A percentile compares a stretch with the other conserved stretches of the same genome.
These are phyloP conservation scores for Penicillium cataractarum DNA, from an alignment of 495 filamentous ascomycete species.

Conservation along the genomic window DNA sequence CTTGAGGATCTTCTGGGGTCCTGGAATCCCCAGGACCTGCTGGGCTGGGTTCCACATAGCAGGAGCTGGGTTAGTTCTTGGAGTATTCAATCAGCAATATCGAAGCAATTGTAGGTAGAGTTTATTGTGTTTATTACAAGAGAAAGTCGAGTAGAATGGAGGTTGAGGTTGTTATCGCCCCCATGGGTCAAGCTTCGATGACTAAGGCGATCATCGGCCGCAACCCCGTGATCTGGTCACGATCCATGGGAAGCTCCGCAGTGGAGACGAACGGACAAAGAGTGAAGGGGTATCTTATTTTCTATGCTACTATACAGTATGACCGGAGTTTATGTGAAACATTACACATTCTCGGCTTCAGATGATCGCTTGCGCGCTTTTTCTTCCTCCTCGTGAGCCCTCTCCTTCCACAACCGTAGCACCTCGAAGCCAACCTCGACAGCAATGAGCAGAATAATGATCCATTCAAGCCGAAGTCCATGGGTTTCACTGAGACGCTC, in stretches of 20 bases:
- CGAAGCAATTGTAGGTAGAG: not conserved
- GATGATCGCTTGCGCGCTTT: conserved; percentile 24
- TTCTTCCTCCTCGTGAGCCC: conserved; percentile 51
- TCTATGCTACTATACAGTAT: conserved; percentile 5
- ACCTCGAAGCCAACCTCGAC: conserved; percentile 83
- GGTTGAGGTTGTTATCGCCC: conserved; percentile 18
- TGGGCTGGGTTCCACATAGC: conserved; percentile 30
- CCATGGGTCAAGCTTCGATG: conserved; percentile 11
- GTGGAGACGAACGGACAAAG: conserved; percentile 1
- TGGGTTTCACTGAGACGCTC: conserved; percentile 90
- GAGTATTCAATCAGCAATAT: not conserved
- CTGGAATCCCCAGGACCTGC: conserved; percentile 37
- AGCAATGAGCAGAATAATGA: conserved; percentile 91
- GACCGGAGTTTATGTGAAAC: not conserved
- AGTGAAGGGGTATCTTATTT: conserved; percentile 30
- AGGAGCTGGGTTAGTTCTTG: not conserved
- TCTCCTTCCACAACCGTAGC: conserved; percentile 61
- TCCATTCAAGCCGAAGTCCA: conserved; percentile 88
- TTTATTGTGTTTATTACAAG: not conserved
- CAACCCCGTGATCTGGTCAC: conserved; percentile 13
- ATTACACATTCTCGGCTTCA: conserved; percentile 6
- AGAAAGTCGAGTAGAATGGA: conserved; percentile 2
- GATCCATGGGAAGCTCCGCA: conserved; percentile 3
- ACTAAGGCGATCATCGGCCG: conserved; percentile 31
- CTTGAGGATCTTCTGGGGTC: conserved; percentile 48